Conservation (phyloP, 2,329 filamentous ascomycete genomes). For the Scorias spongiosa region DNA sequence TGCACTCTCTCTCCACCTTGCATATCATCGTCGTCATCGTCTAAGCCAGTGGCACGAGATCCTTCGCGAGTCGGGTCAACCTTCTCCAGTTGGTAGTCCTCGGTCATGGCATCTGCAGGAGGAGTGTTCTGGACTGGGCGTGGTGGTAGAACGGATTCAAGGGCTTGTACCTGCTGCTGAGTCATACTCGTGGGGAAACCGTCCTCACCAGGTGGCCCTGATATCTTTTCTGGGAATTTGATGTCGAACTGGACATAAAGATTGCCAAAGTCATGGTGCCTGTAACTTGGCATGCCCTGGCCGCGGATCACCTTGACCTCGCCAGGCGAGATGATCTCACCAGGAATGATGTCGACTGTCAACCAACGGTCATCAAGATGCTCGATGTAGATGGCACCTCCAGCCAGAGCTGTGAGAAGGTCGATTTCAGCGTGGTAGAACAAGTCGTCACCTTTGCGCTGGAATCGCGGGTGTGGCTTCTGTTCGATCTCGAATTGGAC, state of each 20-base stretch:
- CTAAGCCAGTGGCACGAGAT: conserved; percentile 47
- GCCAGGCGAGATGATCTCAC: conserved; percentile 85
- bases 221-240: conserved; percentile 62
- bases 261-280: conserved; percentile 92
- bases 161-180: conserved; percentile 55
- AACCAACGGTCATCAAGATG: conserved; percentile 97
- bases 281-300: conserved; percentile 92
- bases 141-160: conserved; percentile 73
- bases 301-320: conserved; percentile 86
- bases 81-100: conserved; percentile 76
- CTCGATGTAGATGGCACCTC: conserved; percentile 82
- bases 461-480: conserved; percentile 93
- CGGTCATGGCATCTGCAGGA: conserved; percentile 76
- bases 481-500: conserved; percentile 98
- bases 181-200: conserved; percentile 30
- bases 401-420: conserved; percentile 82
- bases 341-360: conserved; percentile 79
- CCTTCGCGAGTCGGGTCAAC: conserved; percentile 52
- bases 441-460: conserved; percentile 88
- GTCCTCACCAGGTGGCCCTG: conserved; percentile 23
- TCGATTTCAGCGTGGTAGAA: conserved; percentile 94
- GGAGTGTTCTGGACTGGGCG: conserved; percentile 50
- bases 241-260: conserved; percentile 95
- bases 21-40: conserved; percentile 50
- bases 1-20: conserved; percentile 64